phyloP scores from a whole-genome alignment of 768 basidiomycete species.

The Strobilomyces echinocephalus region DNA sequence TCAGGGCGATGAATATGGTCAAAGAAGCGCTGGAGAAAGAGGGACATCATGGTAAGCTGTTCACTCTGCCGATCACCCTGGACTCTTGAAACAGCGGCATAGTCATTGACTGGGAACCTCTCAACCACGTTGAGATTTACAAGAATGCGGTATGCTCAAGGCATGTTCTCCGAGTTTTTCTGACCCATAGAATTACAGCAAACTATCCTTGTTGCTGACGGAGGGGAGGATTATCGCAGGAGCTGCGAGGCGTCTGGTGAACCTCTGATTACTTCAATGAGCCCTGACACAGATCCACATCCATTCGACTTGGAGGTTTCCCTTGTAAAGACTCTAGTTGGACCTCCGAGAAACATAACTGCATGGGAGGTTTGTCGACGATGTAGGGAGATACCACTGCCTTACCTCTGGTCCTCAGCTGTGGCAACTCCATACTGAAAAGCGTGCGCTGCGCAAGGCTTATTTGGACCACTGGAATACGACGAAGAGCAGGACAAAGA shows the following conservation, averaged over 20 bases:
- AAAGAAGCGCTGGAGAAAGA: slow-evolving; percentile 56
- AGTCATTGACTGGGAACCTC: slow-evolving; percentile 65
- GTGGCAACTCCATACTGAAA: slow-evolving; percentile 44
- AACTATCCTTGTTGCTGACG: slow-evolving; percentile 38
- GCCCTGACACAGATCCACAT: slow-evolving; percentile 30
- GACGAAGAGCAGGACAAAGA: slow-evolving; percentile 39
- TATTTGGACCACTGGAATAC: slow-evolving; percentile 48
- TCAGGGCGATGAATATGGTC: slow-evolving; percentile 53
- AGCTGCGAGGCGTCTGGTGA: slow-evolving; percentile 40
- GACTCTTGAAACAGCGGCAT: neutral
- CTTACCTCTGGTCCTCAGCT: slow-evolving; percentile 23
- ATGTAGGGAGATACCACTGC: neutral
- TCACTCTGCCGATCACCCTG: neutral
- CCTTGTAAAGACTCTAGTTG: slow-evolving; percentile 42
- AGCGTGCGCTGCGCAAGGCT: slow-evolving; percentile 37
- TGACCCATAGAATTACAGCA: slow-evolving; percentile 24
- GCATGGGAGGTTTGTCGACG: slow-evolving; percentile 38
- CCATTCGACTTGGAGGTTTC: slow-evolving; percentile 41
- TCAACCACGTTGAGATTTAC: slow-evolving; percentile 41
- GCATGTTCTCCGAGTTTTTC: neutral
- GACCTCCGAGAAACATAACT: slow-evolving; percentile 35
- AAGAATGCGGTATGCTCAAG: slow-evolving; percentile 18
- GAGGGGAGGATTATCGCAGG: slow-evolving; percentile 34
- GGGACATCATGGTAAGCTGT: slow-evolving; percentile 57
- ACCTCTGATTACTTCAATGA: slow-evolving; percentile 38